These are phyloP conservation scores for Penicillium sp. DNA, from an alignment of 2,329 filamentous ascomycete genomes.

Conservation along the genomic window DNA sequence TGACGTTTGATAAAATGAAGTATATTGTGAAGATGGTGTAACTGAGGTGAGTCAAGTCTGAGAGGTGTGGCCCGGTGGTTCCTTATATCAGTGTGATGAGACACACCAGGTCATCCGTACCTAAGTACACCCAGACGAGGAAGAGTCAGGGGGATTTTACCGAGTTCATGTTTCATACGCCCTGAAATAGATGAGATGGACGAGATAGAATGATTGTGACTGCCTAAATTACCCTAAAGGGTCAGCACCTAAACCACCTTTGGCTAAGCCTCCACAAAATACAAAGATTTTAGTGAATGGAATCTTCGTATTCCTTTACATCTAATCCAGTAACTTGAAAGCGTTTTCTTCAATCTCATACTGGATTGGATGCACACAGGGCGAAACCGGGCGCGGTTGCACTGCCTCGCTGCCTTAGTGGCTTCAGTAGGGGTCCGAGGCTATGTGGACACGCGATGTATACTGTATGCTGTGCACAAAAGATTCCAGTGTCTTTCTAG, in stretches of 20 bases:
- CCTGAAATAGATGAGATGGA: not conserved
- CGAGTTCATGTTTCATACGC: not conserved
- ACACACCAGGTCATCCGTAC: not conserved
- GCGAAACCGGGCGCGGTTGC: slow-evolving; percentile 3
- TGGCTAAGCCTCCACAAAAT: not conserved
- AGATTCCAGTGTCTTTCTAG: not conserved
- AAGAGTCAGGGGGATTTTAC: not conserved
- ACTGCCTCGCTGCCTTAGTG: slow-evolving; percentile 4
- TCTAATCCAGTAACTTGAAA: not conserved
- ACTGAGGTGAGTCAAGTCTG: not conserved
- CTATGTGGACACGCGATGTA: not conserved
- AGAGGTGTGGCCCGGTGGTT: not conserved
- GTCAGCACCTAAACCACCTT: not conserved
- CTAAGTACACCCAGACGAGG: not conserved
- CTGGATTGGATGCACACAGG: not conserved
- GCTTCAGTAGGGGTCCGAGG: not conserved
- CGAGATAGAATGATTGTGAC: not conserved
- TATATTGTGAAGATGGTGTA: not conserved
- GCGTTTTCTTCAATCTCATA: not conserved
- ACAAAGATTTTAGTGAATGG: not conserved
- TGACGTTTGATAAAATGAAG: not conserved
- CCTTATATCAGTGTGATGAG: not conserved
- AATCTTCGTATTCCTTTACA: not conserved
- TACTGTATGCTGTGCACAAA: not conserved
- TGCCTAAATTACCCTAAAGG: not conserved